phyloP scores from a whole-genome alignment of 1,139 yeast genomes.

The Saccharomyces hybrid region DNA sequence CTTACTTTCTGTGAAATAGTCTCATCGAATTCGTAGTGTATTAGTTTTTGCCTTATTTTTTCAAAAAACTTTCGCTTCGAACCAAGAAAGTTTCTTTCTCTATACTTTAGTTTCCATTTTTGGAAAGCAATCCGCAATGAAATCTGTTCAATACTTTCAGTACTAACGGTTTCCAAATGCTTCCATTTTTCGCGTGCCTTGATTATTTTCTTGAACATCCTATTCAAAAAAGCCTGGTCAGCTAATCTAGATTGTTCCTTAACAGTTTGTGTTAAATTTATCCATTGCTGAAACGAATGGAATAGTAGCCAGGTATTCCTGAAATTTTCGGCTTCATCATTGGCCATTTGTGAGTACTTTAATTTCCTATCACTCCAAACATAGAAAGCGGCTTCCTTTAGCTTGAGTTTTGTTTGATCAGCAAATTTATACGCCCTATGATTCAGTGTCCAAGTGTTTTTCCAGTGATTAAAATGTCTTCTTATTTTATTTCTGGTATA shows the following conservation, averaged over 20 bases:
- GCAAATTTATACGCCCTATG: not conserved
- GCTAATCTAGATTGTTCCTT: constrained; percentile 1
- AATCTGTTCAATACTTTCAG: not conserved
- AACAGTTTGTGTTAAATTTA: not conserved
- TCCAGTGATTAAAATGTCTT: not conserved
- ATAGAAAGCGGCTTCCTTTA: not conserved
- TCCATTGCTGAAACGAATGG: constrained; percentile 1
- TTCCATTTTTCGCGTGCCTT: not conserved
- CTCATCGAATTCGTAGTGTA: not conserved
- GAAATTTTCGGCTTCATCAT: not conserved
- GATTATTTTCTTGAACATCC: not conserved
- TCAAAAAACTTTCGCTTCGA: not conserved
- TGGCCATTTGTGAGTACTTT: not conserved
- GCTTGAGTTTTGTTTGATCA: not conserved
- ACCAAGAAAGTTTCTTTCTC: not conserved
- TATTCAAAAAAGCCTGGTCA: constrained; percentile 2
- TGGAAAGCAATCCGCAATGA: not conserved
- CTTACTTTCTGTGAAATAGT: not conserved
- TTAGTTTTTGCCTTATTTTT: not conserved
- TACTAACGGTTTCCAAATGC: not conserved
- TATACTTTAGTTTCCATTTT: not conserved
- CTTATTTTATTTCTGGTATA: not conserved
- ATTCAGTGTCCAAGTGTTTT: not conserved
- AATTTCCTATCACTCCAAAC: not conserved
- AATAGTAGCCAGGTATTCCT: not conserved